Conservation (phyloP, 2,329 filamentous ascomycete genomes). For the Cladophialophora psammophila region DNA sequence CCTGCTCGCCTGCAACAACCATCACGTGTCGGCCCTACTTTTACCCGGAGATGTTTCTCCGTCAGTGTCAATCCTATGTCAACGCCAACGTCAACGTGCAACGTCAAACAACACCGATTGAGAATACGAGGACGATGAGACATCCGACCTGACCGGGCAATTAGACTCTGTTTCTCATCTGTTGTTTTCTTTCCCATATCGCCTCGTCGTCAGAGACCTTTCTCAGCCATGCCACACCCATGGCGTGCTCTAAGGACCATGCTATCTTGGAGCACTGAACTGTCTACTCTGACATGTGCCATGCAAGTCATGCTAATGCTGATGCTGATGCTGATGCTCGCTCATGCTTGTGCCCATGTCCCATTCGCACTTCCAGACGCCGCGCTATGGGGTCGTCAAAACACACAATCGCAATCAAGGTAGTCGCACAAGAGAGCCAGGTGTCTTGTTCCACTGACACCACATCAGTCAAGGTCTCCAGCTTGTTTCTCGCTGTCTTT, state of each 20-base stretch:
- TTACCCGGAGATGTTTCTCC: neutral
- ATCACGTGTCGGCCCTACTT: neutral
- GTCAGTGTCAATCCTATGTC: neutral
- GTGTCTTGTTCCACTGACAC: neutral
- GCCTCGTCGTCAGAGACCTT: neutral
- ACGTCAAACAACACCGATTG: neutral
- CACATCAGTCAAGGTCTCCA: slow-evolving; percentile 1
- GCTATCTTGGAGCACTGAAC: slow-evolving; percentile 5
- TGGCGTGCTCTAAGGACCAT: neutral
- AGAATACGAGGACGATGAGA: neutral
- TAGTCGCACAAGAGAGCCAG: neutral
- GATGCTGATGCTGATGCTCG: slow-evolving; percentile 1
- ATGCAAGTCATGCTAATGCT: slow-evolving; percentile 7
- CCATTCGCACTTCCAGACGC: slow-evolving; percentile 24
- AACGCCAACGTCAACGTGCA: neutral
- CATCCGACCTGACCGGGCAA: neutral
- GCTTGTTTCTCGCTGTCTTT: slow-evolving; percentile 14
- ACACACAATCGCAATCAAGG: slow-evolving; percentile 2
- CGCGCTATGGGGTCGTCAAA: slow-evolving; percentile 24
- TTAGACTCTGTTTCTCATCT: neutral
- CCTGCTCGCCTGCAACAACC: neutral
- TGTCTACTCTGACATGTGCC: neutral
- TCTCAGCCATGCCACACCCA: neutral
- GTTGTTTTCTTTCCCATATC: neutral
- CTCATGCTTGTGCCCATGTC: slow-evolving; percentile 10